Evolutionary conservation across 768 basidiomycete species (phyloP).

Genomic region (Boletus edulis): DNA sequence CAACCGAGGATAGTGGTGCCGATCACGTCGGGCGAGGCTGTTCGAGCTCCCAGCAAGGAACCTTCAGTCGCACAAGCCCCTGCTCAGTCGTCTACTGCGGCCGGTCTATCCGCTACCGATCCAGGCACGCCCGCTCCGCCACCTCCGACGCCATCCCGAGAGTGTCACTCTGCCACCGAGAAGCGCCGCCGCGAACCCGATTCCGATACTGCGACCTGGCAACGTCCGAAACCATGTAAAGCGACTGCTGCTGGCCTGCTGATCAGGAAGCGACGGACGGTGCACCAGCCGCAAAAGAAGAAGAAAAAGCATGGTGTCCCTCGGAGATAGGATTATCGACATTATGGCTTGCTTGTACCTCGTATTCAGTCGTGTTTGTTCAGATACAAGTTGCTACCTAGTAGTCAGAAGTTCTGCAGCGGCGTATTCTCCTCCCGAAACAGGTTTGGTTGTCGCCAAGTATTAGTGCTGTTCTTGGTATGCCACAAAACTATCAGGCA

Average conservation of each 20-base stretch:
- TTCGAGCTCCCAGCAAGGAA: not conserved
- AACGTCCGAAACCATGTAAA: not conserved
- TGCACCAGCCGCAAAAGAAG: conserved; percentile 21
- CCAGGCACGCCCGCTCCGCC: not conserved
- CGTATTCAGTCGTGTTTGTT: no score
- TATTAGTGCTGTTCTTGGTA: no score
- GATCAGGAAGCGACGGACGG: not conserved
- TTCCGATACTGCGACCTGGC: not conserved
- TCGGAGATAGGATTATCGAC: conserved; percentile 1
- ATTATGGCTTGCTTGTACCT: no score
- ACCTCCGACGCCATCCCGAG: not conserved
- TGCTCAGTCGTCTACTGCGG: not conserved
- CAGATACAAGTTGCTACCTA: no score
- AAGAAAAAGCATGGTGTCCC: conserved; percentile 10
- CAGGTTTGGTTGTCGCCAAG: no score
- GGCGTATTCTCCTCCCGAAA: no score
- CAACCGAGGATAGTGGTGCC: conserved; percentile 69
- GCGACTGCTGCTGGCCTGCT: not conserved
- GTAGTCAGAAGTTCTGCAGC: no score
- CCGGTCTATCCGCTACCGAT: not conserved
- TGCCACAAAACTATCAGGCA: no score
- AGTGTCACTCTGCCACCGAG: not conserved
- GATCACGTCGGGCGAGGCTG: not conserved
- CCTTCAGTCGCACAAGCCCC: not conserved
- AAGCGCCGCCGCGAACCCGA: conserved; percentile 25